phyloP scores from a whole-genome alignment of 1,284 basidiomycete species.

The Boletellus sp. region DNA sequence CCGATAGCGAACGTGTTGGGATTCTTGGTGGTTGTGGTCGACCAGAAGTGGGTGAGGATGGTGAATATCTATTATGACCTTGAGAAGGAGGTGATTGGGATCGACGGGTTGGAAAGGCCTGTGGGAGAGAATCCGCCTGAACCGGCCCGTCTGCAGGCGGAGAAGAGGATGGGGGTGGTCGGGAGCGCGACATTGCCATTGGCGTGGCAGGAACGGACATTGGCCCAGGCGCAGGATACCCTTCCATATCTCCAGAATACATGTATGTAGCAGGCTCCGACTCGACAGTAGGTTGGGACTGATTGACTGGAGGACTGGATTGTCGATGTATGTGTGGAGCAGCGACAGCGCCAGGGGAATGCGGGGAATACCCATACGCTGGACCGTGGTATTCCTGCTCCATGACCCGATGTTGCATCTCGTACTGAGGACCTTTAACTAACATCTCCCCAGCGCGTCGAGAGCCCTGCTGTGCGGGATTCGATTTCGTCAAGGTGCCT shows the following conservation, averaged over 20 bases:
- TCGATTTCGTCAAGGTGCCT: conserved; percentile 54
- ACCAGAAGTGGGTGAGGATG: conserved; percentile 22
- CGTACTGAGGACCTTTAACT: conserved; percentile 86
- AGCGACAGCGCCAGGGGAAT: conserved; percentile 26
- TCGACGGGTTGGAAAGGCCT: conserved; percentile 19
- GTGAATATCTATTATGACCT: conserved; percentile 38
- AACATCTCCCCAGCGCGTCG: conserved; percentile 79
- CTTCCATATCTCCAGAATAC: conserved; percentile 22
- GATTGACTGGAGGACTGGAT: conserved; percentile 27
- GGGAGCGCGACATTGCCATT: conserved; percentile 11
- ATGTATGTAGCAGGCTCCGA: conserved; percentile 22
- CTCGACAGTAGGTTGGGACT: conserved; percentile 24
- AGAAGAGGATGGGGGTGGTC: conserved; percentile 19
- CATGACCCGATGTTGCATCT: conserved; percentile 89
- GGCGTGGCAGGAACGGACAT: conserved; percentile 14
- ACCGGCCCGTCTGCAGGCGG: conserved; percentile 29
- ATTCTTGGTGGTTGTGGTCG: conserved; percentile 35
- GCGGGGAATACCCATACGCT: conserved; percentile 38
- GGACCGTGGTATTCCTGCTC: conserved; percentile 70
- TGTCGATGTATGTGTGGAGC: conserved; percentile 33
- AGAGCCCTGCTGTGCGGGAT: conserved; percentile 39
- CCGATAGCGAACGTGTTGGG: conserved; percentile 63
- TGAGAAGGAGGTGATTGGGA: conserved; percentile 40
- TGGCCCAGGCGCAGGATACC: conserved; percentile 15
- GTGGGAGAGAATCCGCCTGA: conserved; percentile 15